Evolutionary conservation across 2,329 filamentous ascomycete genomes (phyloP), one percentile per base, ranked within the genome.

Genomic region (Blumeriella jaapii): DNA sequence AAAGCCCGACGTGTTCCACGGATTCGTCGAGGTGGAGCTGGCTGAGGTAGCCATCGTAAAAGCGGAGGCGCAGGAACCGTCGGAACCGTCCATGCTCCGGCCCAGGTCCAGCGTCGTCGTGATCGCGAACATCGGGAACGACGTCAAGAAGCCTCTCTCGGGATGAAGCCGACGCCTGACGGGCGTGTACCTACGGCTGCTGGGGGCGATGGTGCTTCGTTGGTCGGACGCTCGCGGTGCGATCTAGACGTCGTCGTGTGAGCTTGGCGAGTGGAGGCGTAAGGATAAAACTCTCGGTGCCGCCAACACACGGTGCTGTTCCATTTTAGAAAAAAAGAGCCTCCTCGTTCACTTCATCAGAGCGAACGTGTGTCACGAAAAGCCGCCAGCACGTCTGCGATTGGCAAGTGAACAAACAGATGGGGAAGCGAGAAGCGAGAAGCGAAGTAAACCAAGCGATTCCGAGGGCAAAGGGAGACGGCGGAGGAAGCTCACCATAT

Each of bases 11-110:
- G 43, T 34, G 31, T 50, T 52, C 51, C 49, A 54, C 28, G 50
- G 47, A 39, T 52, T 50, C 6, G 44, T 47, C 31, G 40, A 41
- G 4, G 49, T 44, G 6, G 52, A 54, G 12, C 45, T 41, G 6
- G 49, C 47, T 13, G 50, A 51, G 28, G 49, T 53, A 7, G 52
- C 43, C 29, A 50, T 43, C 2, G 51, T 51, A 18, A 52, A 40
- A 6, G 49, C 36, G 6, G 49, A 50, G 8, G 50, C 49, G 4
- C 39, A 38, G 2, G 50, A 50, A 2, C 36, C 42, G 28, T 51
- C 50, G 1, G 50, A 54, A 6, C 47, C 48, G 20, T 54, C 51
- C 41, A 53, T 48, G 34, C 49, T 53, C n/a, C 40, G 40, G 32
- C 47, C 42, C 20, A 45, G 42, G 34, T 43, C 41, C 38, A 44